Conservation (phyloP, 768 basidiomycete genomes). For the Symmetrospora coprosmae region DNA sequence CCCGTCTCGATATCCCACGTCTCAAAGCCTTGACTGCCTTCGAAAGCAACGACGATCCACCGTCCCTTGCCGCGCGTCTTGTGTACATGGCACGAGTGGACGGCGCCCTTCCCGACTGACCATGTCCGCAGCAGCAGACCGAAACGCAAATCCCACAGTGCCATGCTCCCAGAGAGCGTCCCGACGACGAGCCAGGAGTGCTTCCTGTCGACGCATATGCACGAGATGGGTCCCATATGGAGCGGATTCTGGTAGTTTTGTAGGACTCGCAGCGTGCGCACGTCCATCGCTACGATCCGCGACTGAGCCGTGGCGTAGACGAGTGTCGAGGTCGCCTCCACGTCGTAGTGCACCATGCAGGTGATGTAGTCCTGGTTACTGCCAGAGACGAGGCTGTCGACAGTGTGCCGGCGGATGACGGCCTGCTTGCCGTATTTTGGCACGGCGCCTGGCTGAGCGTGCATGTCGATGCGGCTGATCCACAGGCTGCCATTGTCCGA, state of each 20-base stretch:
- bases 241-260: conserved; percentile 70
- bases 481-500: conserved; percentile 71
- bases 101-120: conserved; percentile 49
- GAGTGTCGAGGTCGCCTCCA: conserved; percentile 64
- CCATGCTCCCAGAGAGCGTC: conserved; percentile 67
- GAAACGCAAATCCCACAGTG: conserved; percentile 91
- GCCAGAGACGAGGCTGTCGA: too few relatives aligned
- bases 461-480: conserved; percentile 66
- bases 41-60: conserved; percentile 76
- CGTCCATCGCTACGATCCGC: conserved; percentile 57
- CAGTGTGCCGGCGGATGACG: conserved; percentile 62
- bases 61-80: conserved; percentile 73
- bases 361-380: conserved; percentile 64
- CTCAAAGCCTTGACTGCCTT: conserved; percentile 42
- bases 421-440: conserved; percentile 74
- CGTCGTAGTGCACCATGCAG: conserved; percentile 64
- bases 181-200: conserved; percentile 78
- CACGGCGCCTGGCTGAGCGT: conserved; percentile 47
- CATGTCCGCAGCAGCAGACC: conserved; percentile 76
- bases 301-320: conserved; percentile 75
- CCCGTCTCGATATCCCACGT: conserved; percentile 87
- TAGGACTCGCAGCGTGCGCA: conserved; percentile 65
- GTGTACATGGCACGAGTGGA: conserved; percentile 65
- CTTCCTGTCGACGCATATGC: conserved; percentile 67
- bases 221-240: conserved; percentile 69